Evolutionary conservation across 2,329 filamentous ascomycete species (phyloP).

Genomic region (Dactylellina haptotyla): DNA sequence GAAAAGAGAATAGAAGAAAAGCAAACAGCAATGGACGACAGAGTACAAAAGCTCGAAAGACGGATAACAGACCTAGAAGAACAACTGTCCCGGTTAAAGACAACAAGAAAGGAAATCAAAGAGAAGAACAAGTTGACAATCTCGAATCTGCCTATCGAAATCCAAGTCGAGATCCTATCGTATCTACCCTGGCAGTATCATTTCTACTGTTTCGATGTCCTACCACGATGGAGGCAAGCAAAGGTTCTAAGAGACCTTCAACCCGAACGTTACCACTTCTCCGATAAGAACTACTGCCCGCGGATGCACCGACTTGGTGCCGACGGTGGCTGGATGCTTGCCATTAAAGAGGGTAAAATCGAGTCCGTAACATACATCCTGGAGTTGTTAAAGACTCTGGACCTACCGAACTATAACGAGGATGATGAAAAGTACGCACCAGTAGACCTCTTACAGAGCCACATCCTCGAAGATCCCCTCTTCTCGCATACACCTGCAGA

Average conservation of each 20-base stretch:
- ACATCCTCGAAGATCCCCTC: conserved; percentile 42
- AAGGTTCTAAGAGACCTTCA: conserved; percentile 32
- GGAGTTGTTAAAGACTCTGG: conserved; percentile 21
- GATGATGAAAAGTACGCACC: conserved; percentile 29
- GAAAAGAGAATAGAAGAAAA: conserved; percentile 31
- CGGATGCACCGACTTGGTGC: conserved; percentile 41
- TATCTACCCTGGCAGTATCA: conserved; percentile 47
- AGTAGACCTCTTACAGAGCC: conserved; percentile 32
- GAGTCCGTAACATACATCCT: conserved; percentile 42
- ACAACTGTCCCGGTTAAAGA: conserved; percentile 25
- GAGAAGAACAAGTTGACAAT: conserved; percentile 42
- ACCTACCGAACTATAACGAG: neutral
- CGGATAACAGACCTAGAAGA: conserved; percentile 27
- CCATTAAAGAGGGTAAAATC: conserved; percentile 29
- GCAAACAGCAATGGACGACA: conserved; percentile 29
- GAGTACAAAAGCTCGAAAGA: conserved; percentile 30
- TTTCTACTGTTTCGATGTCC: conserved; percentile 44
- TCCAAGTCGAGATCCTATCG: conserved; percentile 36
- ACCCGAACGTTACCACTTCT: conserved; percentile 24
- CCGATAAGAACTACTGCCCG: conserved; percentile 44
- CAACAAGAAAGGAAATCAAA: conserved; percentile 19
- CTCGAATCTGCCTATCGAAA: conserved; percentile 37
- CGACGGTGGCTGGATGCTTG: conserved; percentile 34
- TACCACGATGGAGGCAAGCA: conserved; percentile 38
- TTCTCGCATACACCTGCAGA: conserved; percentile 14